Evolutionary conservation across 345 rosid genomes (phyloP).

Genomic region (Sisymbrium altissimum): DNA sequence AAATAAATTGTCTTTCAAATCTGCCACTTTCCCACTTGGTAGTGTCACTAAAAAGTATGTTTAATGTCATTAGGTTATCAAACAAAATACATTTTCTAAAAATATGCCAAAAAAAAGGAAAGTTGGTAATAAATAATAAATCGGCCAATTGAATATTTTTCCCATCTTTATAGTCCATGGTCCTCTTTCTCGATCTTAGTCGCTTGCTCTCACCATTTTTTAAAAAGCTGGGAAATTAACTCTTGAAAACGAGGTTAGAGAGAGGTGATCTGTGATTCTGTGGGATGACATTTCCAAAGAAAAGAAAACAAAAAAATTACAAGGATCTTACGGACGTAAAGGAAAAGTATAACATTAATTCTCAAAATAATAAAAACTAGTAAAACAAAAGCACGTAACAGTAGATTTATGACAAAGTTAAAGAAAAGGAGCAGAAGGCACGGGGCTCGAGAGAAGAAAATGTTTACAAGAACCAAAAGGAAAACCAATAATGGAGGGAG

Average conservation of each 20-base stretch:
- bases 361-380: not conserved
- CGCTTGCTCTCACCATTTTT: not conserved
- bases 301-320: not conserved
- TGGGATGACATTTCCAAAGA: not conserved
- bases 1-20: not conserved
- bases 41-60: not conserved
- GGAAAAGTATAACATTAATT: not conserved
- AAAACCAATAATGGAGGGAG: constrained; percentile 27
- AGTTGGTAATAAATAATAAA: not conserved
- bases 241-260: not conserved
- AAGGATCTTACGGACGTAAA: not conserved
- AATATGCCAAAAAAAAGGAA: not conserved
- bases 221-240: not conserved
- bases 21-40: too few species aligned
- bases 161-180: not conserved
- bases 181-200: not conserved
- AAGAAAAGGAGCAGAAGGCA: constrained; percentile 22
- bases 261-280: too few species aligned
- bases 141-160: not conserved
- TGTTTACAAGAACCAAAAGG: not conserved
- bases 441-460: constrained; percentile 34
- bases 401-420: constrained; percentile 21
- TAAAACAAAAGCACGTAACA: not conserved
- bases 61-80: not conserved
- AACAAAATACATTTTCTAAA: not conserved